These are phyloP conservation scores for Glycyrrhiza uralensis DNA, from an alignment of 306 rosid species.

Conservation along the genomic window DNA sequence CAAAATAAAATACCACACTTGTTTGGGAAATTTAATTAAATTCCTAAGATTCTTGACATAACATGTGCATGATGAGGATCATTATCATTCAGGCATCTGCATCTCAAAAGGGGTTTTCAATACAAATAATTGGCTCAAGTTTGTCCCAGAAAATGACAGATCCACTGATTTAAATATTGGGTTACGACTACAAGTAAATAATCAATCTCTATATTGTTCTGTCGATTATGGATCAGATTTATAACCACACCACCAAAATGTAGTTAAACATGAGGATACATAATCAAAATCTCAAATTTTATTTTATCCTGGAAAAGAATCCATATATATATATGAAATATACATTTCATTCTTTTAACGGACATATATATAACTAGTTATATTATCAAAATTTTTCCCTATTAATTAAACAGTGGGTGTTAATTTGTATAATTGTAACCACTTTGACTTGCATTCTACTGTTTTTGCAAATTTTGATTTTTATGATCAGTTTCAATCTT, in stretches of 20 bases:
- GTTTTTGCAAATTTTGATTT: neutral
- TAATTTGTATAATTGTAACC: neutral
- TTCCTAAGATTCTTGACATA: constrained; percentile 24
- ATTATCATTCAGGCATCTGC: constrained; percentile 10
- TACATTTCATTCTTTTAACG: neutral
- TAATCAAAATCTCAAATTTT: neutral
- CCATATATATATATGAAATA: neutral
- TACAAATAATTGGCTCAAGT: constrained; percentile 10
- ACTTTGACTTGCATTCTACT: neutral
- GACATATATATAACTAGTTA: no score
- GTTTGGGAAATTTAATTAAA: neutral
- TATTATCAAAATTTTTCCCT: neutral
- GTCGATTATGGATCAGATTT: neutral
- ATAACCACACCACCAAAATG: neutral
- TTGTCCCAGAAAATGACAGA: constrained; percentile 44
- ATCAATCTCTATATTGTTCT: neutral
- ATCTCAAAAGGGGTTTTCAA: neutral
- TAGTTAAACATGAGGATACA: neutral
- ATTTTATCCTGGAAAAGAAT: neutral
- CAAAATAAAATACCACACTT: constrained; percentile 2
- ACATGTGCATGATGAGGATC: constrained; percentile 31
- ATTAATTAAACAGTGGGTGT: neutral
- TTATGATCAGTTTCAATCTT: neutral
- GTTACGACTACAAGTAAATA: neutral
- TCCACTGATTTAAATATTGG: constrained; percentile 33